A percentile compares a stretch with the other conserved stretches of the same genome.
Evolutionary conservation across 179 eudicot species (phyloP).

Genomic region (Sideroxylon spinosum): DNA sequence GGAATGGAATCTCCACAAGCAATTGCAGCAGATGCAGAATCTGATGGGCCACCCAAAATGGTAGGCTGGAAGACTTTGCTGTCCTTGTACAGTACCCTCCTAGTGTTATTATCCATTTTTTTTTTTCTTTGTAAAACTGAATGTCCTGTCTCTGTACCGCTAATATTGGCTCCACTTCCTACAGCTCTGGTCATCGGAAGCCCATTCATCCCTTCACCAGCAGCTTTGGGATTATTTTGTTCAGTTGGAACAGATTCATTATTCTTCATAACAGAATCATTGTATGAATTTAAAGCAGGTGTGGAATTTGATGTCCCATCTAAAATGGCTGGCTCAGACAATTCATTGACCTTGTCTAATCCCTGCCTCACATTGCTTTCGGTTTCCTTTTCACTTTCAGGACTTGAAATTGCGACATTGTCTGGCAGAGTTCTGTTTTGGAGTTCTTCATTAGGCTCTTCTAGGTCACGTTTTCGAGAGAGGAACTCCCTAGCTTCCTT

Average conservation of each 20-base stretch:
- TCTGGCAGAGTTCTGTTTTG: constrained; percentile 19
- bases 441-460: constrained; percentile 19
- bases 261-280: constrained; percentile 7
- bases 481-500: constrained; percentile 88
- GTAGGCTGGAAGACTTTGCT: constrained; percentile 5
- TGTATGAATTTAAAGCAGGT: constrained; percentile 10
- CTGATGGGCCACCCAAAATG: constrained; percentile 15
- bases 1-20: constrained; percentile 20
- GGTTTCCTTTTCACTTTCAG: constrained; percentile 13
- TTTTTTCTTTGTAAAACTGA: constrained; percentile 9
- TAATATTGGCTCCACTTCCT: constrained; percentile 1
- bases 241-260: constrained; percentile 16
- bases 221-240: constrained; percentile 13
- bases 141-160: neutral
- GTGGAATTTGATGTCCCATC: constrained; percentile 17
- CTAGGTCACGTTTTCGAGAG: constrained; percentile 34
- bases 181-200: constrained; percentile 6
- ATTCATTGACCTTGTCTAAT: constrained; percentile 23
- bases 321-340: constrained; percentile 20
- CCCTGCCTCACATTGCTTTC: constrained; percentile 16
- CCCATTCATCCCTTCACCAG: constrained; percentile 15
- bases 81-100: constrained; percentile 7
- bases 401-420: constrained; percentile 1
- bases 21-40: constrained; percentile 16
- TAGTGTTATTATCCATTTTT: neutral